Base-by-base conservation (phyloP, 768 basidiomycete species). In the Mycena amicta region DNA sequence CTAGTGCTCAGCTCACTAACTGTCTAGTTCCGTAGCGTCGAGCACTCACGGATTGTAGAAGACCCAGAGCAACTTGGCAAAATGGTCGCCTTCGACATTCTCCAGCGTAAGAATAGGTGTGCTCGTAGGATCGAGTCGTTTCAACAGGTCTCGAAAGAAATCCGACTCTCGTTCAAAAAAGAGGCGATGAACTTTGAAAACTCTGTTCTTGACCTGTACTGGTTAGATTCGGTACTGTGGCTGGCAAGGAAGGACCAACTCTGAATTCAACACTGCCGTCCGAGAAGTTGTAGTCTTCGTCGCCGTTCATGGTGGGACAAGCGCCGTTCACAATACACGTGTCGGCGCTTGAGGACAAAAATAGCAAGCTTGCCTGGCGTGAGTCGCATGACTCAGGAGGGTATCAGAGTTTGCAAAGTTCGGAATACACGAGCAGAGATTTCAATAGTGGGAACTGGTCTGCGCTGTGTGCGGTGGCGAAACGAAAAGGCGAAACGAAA, bases 1-100 rank as follows among this genome's bases (percentile, higher is more conserved):
- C 47, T 49, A 20, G 12, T n/a, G n/a, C n/a, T n/a, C n/a, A n/a
- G n/a, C n/a, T n/a, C n/a, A n/a, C n/a, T n/a, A n/a, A n/a, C n/a
- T n/a, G n/a, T n/a, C n/a, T n/a, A n/a, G n/a, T n/a, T n/a, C n/a
- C n/a, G n/a, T n/a, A n/a, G n/a, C n/a, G n/a, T n/a, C n/a, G n/a
- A n/a, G 18, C 15, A 70, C 79, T 57, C 59, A 82, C 81, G 76
- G 73, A 27, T 81, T 79, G 47, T 82, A 82, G 39, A 82, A 79
- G 0, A 82, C 74, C 79, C 80, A 82, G 3, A 82, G 71, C 53
- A 82, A 73, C 1, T 76, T 73, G 39, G 73, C 67, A 53, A 82
- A 82, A 15, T 45, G 15, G 54, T 80, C 79, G 13, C 72, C 71
- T 43, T 70, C 68, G 39, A 75, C 69, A 18, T 77, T 74, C 15